Evolutionary conservation across 495 filamentous ascomycete species (phyloP).

Genomic region (Entonaema liquescens): DNA sequence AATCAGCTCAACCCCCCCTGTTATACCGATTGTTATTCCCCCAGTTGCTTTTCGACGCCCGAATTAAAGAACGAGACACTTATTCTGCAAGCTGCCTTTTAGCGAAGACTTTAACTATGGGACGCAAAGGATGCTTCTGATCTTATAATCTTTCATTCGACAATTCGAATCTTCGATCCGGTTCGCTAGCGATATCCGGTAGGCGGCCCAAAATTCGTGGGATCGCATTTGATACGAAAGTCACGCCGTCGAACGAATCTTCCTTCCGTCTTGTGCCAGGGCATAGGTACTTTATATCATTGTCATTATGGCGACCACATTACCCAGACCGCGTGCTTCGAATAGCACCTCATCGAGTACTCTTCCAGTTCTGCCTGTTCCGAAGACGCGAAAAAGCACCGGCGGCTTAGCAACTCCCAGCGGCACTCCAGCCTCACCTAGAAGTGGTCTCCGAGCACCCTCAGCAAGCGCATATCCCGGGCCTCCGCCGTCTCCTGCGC

Average conservation of each 20-base stretch:
- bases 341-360: slow-evolving; percentile 70
- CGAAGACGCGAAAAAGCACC: slow-evolving; percentile 74
- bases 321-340: slow-evolving; percentile 71
- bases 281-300: slow-evolving; percentile 21
- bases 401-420: slow-evolving; percentile 57
- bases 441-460: slow-evolving; percentile 68
- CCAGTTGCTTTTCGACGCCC: neutral
- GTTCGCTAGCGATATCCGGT: slow-evolving; percentile 24
- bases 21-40: slow-evolving; percentile 12
- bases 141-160: slow-evolving; percentile 25
- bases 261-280: slow-evolving; percentile 15
- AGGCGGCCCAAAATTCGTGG: slow-evolving; percentile 5
- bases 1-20: slow-evolving; percentile 25
- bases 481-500: slow-evolving; percentile 57
- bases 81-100: neutral
- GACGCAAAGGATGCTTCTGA: slow-evolving; percentile 31
- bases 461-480: slow-evolving; percentile 56
- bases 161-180: slow-evolving; percentile 11
- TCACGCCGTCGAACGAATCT: slow-evolving; percentile 10
- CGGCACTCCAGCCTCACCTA: slow-evolving; percentile 60
- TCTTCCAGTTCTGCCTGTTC: slow-evolving; percentile 73
- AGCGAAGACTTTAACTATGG: slow-evolving; percentile 31
- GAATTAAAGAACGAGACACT: slow-evolving; percentile 1
- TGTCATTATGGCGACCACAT: slow-evolving; percentile 64
- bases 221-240: slow-evolving; percentile 14